Conservation (phyloP, 805 yeast species). For the Wickerhamiella qilinensis region DNA sequence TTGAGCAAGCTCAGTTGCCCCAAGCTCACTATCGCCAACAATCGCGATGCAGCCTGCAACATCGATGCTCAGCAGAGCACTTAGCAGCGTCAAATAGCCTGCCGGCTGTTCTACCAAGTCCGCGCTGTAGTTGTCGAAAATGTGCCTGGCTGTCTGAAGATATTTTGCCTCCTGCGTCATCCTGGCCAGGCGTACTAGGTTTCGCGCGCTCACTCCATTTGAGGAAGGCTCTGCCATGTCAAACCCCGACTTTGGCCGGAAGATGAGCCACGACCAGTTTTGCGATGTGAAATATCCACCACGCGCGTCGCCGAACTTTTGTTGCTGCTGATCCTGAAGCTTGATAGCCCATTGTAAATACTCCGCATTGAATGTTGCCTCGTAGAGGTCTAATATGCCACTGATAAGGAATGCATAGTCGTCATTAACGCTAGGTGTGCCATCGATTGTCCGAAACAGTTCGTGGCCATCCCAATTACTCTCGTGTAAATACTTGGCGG, state of each 20-base stretch:
- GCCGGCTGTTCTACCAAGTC: constrained; percentile 11
- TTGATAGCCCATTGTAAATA: constrained; percentile 19
- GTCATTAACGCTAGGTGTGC: constrained; percentile 18
- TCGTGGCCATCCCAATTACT: constrained; percentile 1
- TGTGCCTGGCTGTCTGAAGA: constrained; percentile 3
- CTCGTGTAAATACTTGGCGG: constrained; percentile 11
- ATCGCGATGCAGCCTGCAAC: neutral
- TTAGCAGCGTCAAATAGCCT: constrained; percentile 6
- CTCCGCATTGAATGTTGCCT: constrained; percentile 17
- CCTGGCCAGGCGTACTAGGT: constrained; percentile 18
- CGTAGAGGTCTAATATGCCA: constrained; percentile 23
- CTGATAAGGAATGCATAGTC: constrained; percentile 24
- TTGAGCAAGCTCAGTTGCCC: neutral
- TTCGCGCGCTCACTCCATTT: constrained; percentile 21
- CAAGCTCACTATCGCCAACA: neutral
- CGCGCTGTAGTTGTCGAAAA: constrained; percentile 8
- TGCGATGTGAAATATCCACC: constrained; percentile 21
- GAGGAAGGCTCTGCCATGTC: constrained; percentile 26
- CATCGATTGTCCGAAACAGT: constrained; percentile 2
- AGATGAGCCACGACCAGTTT: constrained; percentile 15
- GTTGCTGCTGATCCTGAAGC: constrained; percentile 20
- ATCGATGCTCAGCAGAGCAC: neutral
- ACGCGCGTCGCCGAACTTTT: constrained; percentile 20
- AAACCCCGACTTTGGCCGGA: constrained; percentile 23
- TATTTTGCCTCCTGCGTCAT: constrained; percentile 8